Evolutionary conservation across 805 yeast species (phyloP).

Genomic region (Pichia thaimueangensis): DNA sequence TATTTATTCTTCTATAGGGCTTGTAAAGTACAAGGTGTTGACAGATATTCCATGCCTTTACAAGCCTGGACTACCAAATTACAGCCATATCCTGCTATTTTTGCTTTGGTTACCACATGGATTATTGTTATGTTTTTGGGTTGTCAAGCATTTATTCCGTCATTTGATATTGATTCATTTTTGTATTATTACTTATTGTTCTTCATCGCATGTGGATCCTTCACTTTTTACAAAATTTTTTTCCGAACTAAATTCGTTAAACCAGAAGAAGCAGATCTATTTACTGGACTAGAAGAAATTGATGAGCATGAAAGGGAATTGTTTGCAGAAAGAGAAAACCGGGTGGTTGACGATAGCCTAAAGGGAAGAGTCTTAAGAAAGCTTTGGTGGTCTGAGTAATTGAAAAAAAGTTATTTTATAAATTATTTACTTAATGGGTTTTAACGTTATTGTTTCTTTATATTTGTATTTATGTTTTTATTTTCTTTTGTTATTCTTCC

Average conservation of each 20-base stretch:
- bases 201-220: constrained; percentile 35
- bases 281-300: constrained; percentile 39
- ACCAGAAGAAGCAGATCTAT: constrained; percentile 41
- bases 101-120: constrained; percentile 27
- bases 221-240: constrained; percentile 32
- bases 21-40: constrained; percentile 48
- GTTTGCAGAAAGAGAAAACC: constrained; percentile 13
- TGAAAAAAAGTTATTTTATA: too few relatives aligned
- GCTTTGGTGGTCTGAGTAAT: not conserved
- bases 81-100: constrained; percentile 29
- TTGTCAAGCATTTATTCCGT: constrained; percentile 34
- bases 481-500: too few relatives aligned
- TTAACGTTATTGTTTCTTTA: too few relatives aligned
- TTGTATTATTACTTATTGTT: constrained; percentile 39
- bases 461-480: too few relatives aligned
- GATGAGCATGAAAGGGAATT: constrained; percentile 41
- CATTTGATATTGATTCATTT: constrained; percentile 34
- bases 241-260: constrained; percentile 35
- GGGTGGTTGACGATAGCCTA: not conserved
- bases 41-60: constrained; percentile 39
- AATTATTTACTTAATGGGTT: too few relatives aligned
- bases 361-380: not conserved
- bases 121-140: constrained; percentile 35
- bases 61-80: constrained; percentile 42
- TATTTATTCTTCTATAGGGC: constrained; percentile 61